Evolutionary conservation across 306 rosid species (phyloP), one percentile per base, ranked within the genome.

Genomic region (Vigna trinervia): DNA sequence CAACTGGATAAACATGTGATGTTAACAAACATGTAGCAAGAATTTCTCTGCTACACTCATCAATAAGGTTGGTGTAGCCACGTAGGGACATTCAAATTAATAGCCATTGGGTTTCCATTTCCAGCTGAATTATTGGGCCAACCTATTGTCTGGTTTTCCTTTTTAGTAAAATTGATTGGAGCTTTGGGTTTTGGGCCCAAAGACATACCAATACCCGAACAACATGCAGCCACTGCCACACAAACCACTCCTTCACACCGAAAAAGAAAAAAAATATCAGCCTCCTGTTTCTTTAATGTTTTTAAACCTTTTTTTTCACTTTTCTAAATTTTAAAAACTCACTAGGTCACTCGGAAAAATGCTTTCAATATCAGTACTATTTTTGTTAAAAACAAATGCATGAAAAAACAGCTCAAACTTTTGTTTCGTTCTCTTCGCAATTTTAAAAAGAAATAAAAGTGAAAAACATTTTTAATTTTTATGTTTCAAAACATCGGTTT

Each of bases 161-260:
- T 8, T n/a, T 6, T 8, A 12, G 4, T 63, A 12, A 34, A 32
- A 36, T 63, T 17, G 22, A 53, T 39, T 8, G 14, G 20, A 43
- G 70, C 45, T 45, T 34, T 67, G 56, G 51, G 56, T 45, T 22
- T 46, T 46, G 41, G 54, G 41, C 58, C 57, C 57, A 67, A 66
- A 13, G 3, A 39, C 71, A 32, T 61, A 3, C 46, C 13, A 3
- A 34, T 11, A 23, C 62, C 22, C 60, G 2, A 50, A 14, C 23
- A 32, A 15, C 1, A 34, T 61, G 19, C 13, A 1, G 6, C 23
- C 7, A 14, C 15, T 0, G 26, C 48, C 26, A 41, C 53, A 45
- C 15, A 43, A 1, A 30, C 19, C 54, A 12, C 54, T 43, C 20
- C 12, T 41, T 11, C 43, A 14, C 1, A 30, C 39, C 39, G n/a